Base-by-base conservation (phyloP, 495 filamentous ascomycete species). In the Aspergillus nidulans region DNA sequence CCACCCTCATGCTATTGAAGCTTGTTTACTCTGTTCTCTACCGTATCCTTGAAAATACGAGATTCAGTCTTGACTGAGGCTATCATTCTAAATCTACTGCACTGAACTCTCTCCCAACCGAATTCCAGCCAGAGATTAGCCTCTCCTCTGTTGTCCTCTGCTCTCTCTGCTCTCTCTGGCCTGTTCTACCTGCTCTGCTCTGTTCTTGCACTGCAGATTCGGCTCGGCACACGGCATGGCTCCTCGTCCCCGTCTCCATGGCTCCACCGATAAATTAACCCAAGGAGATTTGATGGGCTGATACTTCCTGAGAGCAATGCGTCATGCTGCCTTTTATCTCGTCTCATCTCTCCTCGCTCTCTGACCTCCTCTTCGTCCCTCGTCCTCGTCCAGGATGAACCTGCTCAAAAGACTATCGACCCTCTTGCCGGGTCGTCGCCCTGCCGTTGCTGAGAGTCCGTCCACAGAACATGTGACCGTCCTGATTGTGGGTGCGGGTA, bases 401-500 rank as follows among this genome's bases (percentile, higher is more conserved):
- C 15, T 30, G 15, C 38, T 56, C 15, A 24, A 28, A 25, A 25
- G 54, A 15, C 12, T 56, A 21, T 56, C 36, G 34, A 20, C 7
- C 8, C 41, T 34, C 1, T 15, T 56, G 5, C 9, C 36, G 16
- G 54, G 46, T 20, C 30, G 25, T 1, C 26, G 12, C 28, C 18
- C 2, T 13, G 6, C 24, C 13, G n/a, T 42, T 16, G 32, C 54
- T n/a, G 44, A 51, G 10, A 12, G 15, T 7, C 2, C 30, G 10
- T 2, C 18, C 20, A 21, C 41, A 43, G 3, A 46, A 26, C 23
- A 49, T n/a, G 42, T 50, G 1, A 55, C 60, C 6, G 55, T 63
- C 19, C 50, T 63, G 57, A 32, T 63, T 20, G 53, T 63, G 6
- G 61, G 61, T 32, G 61, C 61, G 49, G 61, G 61, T 63, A 57